Base-by-base conservation (phyloP, 2,329 filamentous ascomycete species). In the Calycina marina region DNA sequence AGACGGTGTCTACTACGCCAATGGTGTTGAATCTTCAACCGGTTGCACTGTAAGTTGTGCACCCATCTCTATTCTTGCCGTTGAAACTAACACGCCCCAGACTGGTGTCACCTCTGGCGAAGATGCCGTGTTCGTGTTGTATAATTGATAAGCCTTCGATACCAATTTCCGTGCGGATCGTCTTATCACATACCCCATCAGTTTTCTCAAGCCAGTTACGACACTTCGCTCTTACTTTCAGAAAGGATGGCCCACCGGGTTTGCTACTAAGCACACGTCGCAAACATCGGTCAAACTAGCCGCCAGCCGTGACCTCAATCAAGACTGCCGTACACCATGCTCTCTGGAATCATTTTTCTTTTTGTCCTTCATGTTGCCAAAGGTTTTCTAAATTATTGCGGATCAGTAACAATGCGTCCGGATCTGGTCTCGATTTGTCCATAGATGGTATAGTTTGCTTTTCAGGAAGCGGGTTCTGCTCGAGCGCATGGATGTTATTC, bases 41-140 rank as follows among this genome's bases (percentile, higher is more conserved):
- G 51, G 51, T 11, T 54, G 51, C 47, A 53, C 51, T 28, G 51
- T 54, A 50, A 52, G 51, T 51, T 34, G 8, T n/a, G n/a, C 8
- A 22, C n/a, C n/a, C n/a, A n/a, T n/a, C n/a, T n/a, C n/a, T n/a
- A n/a, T n/a, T n/a, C n/a, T n/a, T 22, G 20, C 20, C 20, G 20
- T n/a, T 22, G 8, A 22, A 22, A 3, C 20, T 22, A 22, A 22
- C 20, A 2, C n/a, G 20, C 20, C n/a, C 8, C 20, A 22, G 20
- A n/a, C n/a, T n/a, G 20, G 20, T 22, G n/a, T 22, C n/a, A n/a
- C 20, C n/a, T 8, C 20, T 22, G 20, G 20, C n/a, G 8, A 22
- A 22, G 20, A 22, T 8, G 20, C 8, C 8, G 8, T n/a, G 8
- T 22, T 22, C n/a, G 20, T 22, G 8, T 22, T 22, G 8, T 22